Evolutionary conservation across 148 eudicot species (phyloP).

Genomic region (Dysphania ambrosioides): DNA sequence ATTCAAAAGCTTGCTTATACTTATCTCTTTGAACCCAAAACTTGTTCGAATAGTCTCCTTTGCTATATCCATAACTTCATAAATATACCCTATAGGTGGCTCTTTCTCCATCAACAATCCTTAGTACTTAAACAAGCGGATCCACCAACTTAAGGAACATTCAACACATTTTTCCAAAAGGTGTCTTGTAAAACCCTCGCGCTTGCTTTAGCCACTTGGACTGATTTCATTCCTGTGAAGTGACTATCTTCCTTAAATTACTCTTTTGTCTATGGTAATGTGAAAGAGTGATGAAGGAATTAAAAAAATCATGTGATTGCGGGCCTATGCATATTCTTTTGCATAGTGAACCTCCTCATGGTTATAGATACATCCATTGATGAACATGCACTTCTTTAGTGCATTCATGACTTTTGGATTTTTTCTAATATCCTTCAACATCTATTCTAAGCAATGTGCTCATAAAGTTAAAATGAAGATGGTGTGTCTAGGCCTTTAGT

Average conservation of each 20-base stretch:
- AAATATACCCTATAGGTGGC: no score
- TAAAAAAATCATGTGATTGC: neutral
- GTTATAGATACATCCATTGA: neutral
- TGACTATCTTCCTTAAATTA: slow-evolving; percentile 8
- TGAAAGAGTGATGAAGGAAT: neutral
- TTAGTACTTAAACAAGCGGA: neutral
- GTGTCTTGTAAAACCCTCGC: neutral
- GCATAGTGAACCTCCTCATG: neutral
- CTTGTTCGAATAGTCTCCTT: no score
- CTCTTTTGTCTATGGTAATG: neutral
- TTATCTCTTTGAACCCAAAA: no score
- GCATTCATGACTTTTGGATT: neutral
- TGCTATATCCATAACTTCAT: no score
- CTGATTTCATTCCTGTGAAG: slow-evolving; percentile 9
- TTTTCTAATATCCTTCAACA: neutral
- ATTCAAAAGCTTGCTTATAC: no score
- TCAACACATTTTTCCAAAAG: neutral
- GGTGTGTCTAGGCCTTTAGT: neutral
- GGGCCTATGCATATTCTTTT: slow-evolving; percentile 4
- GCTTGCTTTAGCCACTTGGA: neutral
- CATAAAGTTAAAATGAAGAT: neutral
- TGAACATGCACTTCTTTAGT: slow-evolving; percentile 5
- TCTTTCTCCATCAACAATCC: no score
- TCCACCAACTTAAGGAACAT: neutral
- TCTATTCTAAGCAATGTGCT: neutral